Conservation (phyloP, 2,329 filamentous ascomycete genomes). For the Cadophora gregata region DNA sequence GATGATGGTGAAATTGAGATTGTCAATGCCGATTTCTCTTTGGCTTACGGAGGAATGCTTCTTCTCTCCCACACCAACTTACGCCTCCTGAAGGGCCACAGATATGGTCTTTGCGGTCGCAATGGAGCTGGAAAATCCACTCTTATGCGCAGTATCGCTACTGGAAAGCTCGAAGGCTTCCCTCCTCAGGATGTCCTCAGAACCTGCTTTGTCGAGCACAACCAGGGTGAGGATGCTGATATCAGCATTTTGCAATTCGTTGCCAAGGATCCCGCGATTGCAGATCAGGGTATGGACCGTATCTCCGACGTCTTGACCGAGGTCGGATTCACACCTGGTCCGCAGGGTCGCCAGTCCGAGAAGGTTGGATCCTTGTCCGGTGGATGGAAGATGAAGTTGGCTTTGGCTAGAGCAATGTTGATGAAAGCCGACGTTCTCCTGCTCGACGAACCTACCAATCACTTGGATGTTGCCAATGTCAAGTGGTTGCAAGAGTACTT, state of each 20-base stretch:
- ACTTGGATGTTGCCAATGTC: constrained; percentile 94
- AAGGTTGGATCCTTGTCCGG: constrained; percentile 94
- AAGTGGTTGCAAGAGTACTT: constrained; percentile 96
- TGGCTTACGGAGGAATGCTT: constrained; percentile 97
- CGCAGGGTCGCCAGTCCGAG: constrained; percentile 85
- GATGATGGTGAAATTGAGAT: constrained; percentile 95
- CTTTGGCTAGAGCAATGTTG: constrained; percentile 93
- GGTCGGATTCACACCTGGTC: constrained; percentile 91
- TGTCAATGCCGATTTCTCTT: constrained; percentile 96
- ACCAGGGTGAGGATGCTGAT: constrained; percentile 97
- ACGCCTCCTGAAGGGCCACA: constrained; percentile 91
- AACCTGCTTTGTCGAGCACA: constrained; percentile 98
- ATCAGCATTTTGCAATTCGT: constrained; percentile 95
- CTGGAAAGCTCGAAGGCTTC: constrained; percentile 96
- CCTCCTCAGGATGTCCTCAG: constrained; percentile 89
- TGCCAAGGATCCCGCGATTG: constrained; percentile 85
- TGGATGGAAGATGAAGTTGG: constrained; percentile 99
- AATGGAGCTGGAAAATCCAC: constrained; percentile 99
- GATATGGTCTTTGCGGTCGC: constrained; percentile 94
- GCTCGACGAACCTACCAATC: constrained; percentile 98
- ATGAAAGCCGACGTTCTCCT: constrained; percentile 95
- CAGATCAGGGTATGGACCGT: constrained; percentile 76
- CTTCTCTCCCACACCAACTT: constrained; percentile 95
- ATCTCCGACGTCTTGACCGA: constrained; percentile 86
- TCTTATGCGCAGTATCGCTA: constrained; percentile 94